Evolutionary conservation across 345 rosid species (phyloP).

Genomic region (Gynandropsis gynandra): DNA sequence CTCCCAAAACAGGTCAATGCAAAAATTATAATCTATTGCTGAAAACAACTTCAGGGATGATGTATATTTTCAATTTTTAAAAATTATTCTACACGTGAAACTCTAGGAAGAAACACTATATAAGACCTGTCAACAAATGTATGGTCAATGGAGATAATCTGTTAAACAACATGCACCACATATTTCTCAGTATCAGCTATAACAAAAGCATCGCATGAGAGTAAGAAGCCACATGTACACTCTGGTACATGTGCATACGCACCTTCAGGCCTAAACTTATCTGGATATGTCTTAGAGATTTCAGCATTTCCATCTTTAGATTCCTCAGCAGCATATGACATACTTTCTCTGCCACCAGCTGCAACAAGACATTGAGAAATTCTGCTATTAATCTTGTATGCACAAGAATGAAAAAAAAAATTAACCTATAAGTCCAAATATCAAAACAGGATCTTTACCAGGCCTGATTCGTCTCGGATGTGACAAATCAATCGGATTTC

Average conservation of each 20-base stretch:
- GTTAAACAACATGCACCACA: not conserved
- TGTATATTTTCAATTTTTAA: too few relatives aligned
- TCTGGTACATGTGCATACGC: conserved; percentile 9
- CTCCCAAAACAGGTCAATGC: too few relatives aligned
- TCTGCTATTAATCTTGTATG: conserved; percentile 4
- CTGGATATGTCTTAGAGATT: conserved; percentile 34
- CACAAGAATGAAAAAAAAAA: too few relatives aligned
- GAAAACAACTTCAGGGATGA: too few relatives aligned
- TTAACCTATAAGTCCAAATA: conserved; percentile 7
- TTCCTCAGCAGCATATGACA: conserved; percentile 36
- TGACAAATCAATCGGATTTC: conserved; percentile 38
- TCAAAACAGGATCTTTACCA: conserved; percentile 43
- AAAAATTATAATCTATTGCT: too few relatives aligned
- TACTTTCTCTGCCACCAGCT: conserved; percentile 70
- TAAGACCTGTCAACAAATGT: not conserved
- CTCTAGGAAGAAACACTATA: not conserved
- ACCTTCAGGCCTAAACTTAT: conserved; percentile 58
- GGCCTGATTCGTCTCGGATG: conserved; percentile 53
- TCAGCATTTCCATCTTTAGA: conserved; percentile 39
- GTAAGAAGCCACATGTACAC: conserved; percentile 17
- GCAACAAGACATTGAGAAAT: conserved; percentile 29
- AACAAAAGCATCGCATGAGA: conserved; percentile 1
- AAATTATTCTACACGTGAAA: too few relatives aligned
- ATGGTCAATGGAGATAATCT: not conserved
- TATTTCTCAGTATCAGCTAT: conserved; percentile 15